Evolutionary conservation across 208 protist species (phyloP).

Genomic region (Jaenimonas drosophilae): DNA sequence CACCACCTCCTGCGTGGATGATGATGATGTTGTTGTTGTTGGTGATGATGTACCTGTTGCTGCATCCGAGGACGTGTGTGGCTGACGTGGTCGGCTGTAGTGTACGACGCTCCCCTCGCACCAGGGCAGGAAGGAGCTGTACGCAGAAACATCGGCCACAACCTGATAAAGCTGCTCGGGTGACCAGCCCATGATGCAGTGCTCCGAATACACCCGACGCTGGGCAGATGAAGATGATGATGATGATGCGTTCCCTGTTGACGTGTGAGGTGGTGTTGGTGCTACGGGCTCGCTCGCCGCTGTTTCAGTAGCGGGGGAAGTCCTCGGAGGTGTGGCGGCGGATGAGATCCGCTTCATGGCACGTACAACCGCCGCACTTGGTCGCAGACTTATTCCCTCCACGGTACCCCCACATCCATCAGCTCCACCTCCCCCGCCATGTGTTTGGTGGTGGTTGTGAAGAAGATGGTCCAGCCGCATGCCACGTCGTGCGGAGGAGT

Average conservation of each 20-base stretch:
- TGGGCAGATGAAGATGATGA: neutral
- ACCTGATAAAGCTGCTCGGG: constrained; percentile 53
- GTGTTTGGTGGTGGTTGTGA: too few relatives aligned
- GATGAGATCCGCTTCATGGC: too few relatives aligned
- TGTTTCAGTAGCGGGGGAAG: neutral
- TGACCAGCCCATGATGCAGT: constrained; percentile 71
- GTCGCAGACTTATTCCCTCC: constrained; percentile 1
- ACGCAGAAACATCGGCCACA: constrained; percentile 66
- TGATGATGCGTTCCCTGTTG: neutral
- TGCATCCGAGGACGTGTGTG: too few relatives aligned
- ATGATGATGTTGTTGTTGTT: too few relatives aligned
- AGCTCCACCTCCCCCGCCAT: too few relatives aligned
- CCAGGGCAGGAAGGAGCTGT: constrained; percentile 72
- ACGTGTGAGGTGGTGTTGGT: neutral
- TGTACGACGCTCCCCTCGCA: constrained; percentile 56
- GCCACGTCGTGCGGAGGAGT: too few relatives aligned
- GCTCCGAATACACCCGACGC: constrained; percentile 46
- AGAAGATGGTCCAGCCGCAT: too few relatives aligned
- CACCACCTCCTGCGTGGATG: constrained; percentile 13
- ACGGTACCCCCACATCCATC: too few relatives aligned
- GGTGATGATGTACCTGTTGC: too few relatives aligned
- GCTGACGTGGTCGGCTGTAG: constrained; percentile 4
- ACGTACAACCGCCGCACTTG: too few relatives aligned
- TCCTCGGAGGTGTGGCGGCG: neutral
- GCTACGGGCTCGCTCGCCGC: neutral